These are phyloP conservation scores for Nicotiana benthamiana DNA, from an alignment of 257 asterid species.

Conservation along the genomic window DNA sequence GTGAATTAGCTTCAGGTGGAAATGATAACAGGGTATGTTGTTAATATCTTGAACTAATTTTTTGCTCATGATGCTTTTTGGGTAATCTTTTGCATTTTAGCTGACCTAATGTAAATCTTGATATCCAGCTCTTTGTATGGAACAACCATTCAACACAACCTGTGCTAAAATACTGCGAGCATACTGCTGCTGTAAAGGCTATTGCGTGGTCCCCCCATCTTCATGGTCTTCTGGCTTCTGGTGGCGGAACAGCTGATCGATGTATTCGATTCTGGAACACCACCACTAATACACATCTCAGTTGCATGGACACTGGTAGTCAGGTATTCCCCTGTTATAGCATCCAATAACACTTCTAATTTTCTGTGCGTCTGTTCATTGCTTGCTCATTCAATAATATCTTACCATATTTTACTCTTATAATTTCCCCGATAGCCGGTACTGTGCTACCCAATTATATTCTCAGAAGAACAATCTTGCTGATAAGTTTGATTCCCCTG, in stretches of 20 bases:
- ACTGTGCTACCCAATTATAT: neutral
- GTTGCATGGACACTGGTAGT: constrained; percentile 96
- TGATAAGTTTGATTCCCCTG: neutral
- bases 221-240: constrained; percentile 98
- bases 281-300: constrained; percentile 66
- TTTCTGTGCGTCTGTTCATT: neutral
- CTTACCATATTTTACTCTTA: neutral
- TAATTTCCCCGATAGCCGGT: neutral
- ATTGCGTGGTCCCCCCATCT: constrained; percentile 99
- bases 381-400: neutral
- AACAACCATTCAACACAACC: constrained; percentile 88
- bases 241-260: constrained; percentile 97
- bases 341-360: neutral
- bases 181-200: constrained; percentile 98
- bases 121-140: constrained; percentile 80
- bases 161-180: constrained; percentile 77
- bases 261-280: constrained; percentile 98
- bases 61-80: constrained; percentile 4
- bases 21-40: constrained; percentile 76
- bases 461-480: neutral
- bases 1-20: constrained; percentile 97
- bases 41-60: neutral
- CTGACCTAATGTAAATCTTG: neutral
- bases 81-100: neutral
- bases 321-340: constrained; percentile 41